A percentile compares a stretch with the other conserved stretches of the same genome.
Evolutionary conservation across 768 basidiomycete genomes (phyloP).

Genomic region (Boletus subparvulus): DNA sequence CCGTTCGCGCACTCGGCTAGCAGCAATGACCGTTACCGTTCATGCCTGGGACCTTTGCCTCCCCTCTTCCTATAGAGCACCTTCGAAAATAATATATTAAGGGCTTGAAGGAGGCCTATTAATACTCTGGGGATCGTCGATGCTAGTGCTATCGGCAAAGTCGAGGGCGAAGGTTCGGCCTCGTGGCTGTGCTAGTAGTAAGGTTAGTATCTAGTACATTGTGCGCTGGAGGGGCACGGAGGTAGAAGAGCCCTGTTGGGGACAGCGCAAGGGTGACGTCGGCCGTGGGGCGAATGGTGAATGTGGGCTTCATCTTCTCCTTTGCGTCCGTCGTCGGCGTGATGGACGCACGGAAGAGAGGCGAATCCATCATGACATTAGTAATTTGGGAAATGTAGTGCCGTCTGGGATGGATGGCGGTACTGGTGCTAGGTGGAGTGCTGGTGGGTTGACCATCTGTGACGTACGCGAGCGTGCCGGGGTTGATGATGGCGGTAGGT

Average conservation of each 20-base stretch:
- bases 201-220: too few relatives aligned
- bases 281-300: conserved; percentile 69
- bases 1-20: too few relatives aligned
- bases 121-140: too few relatives aligned
- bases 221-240: too few relatives aligned
- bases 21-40: too few relatives aligned
- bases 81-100: too few relatives aligned
- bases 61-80: too few relatives aligned
- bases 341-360: conserved; percentile 80
- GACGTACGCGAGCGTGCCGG: conserved; percentile 22
- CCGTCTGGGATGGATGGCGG: conserved; percentile 50
- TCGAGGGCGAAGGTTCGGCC: too few relatives aligned
- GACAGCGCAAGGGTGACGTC: conserved; percentile 80
- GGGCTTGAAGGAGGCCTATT: too few relatives aligned
- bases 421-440: conserved; percentile 39
- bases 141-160: too few relatives aligned
- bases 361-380: conserved; percentile 80
- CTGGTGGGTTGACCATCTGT: conserved; percentile 39
- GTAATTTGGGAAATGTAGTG: conserved; percentile 61
- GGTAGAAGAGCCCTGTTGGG: conserved; percentile 62
- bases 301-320: conserved; percentile 50
- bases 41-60: too few relatives aligned
- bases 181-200: too few relatives aligned
- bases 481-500: conserved; percentile 42
- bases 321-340: conserved; percentile 37